Evolutionary conservation across 139 green algal species (phyloP).

Genomic region (Coccomyxa sp.): DNA sequence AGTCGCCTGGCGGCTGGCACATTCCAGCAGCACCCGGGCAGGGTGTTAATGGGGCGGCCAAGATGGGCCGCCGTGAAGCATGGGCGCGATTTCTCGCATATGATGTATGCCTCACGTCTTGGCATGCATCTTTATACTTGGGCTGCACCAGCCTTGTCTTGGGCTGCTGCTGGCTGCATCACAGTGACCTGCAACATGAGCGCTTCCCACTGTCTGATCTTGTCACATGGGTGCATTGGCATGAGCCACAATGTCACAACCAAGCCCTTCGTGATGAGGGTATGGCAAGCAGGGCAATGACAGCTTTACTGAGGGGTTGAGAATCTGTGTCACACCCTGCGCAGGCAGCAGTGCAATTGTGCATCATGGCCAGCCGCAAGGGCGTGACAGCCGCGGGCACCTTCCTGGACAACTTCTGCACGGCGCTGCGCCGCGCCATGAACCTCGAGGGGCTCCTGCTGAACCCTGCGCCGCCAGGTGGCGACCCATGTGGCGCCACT

Average conservation of each 20-base stretch:
- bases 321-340: too few species aligned
- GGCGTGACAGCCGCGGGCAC: neutral
- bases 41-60: constrained; percentile 14
- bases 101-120: constrained; percentile 21
- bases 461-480: neutral
- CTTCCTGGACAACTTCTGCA: constrained; percentile 41
- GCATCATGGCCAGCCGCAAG: constrained; percentile 22
- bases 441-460: constrained; percentile 39
- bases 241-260: too few species aligned
- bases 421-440: constrained; percentile 29
- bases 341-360: constrained; percentile 47
- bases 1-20: neutral
- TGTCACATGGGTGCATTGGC: too few species aligned
- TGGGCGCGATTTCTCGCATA: constrained; percentile 52
- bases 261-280: too few species aligned
- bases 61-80: constrained; percentile 36
- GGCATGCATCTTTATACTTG: neutral
- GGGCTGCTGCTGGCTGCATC: too few species aligned
- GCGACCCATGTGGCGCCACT: constrained; percentile 4
- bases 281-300: too few species aligned
- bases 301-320: too few species aligned
- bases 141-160: neutral
- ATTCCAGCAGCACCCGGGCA: neutral
- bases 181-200: too few species aligned
- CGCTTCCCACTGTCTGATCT: too few species aligned